Conservation (phyloP, 805 yeast genomes). For the Wilhelminamyces savonicus region DNA sequence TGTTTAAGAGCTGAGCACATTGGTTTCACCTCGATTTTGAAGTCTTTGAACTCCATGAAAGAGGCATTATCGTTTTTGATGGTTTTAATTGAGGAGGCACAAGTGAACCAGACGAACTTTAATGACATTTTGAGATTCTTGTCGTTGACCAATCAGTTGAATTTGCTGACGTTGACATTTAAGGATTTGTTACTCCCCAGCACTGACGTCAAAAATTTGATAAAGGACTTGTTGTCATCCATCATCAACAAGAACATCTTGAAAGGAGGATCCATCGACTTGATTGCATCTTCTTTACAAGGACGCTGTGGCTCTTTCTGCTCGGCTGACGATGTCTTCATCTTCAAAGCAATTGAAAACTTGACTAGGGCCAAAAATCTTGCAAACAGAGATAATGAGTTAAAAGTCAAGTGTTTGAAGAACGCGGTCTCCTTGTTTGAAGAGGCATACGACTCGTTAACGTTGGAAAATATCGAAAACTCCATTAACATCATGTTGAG, state of each 20-base stretch:
- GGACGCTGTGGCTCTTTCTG: slow-evolving; percentile 94
- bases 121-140: slow-evolving; percentile 67
- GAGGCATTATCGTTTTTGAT: slow-evolving; percentile 87
- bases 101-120: slow-evolving; percentile 37
- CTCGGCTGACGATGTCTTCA: slow-evolving; percentile 86
- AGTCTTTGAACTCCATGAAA: slow-evolving; percentile 69
- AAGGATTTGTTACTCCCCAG: slow-evolving; percentile 73
- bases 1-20: slow-evolving; percentile 86
- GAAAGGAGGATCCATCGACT: slow-evolving; percentile 89
- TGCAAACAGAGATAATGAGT: slow-evolving; percentile 65
- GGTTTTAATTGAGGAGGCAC: slow-evolving; percentile 70
- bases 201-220: slow-evolving; percentile 53
- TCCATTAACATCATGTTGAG: slow-evolving; percentile 73
- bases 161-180: slow-evolving; percentile 61
- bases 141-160: slow-evolving; percentile 59
- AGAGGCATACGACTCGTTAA: slow-evolving; percentile 71
- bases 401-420: slow-evolving; percentile 56
- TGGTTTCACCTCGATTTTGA: slow-evolving; percentile 72
- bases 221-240: slow-evolving; percentile 83
- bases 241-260: slow-evolving; percentile 83
- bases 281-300: slow-evolving; percentile 80
- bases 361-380: slow-evolving; percentile 78
- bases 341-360: slow-evolving; percentile 91
- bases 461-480: slow-evolving; percentile 74
- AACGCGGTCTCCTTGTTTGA: slow-evolving; percentile 74